Conservation (phyloP, 169 alveolate genomes). For the Plasmodium knowlesi region DNA sequence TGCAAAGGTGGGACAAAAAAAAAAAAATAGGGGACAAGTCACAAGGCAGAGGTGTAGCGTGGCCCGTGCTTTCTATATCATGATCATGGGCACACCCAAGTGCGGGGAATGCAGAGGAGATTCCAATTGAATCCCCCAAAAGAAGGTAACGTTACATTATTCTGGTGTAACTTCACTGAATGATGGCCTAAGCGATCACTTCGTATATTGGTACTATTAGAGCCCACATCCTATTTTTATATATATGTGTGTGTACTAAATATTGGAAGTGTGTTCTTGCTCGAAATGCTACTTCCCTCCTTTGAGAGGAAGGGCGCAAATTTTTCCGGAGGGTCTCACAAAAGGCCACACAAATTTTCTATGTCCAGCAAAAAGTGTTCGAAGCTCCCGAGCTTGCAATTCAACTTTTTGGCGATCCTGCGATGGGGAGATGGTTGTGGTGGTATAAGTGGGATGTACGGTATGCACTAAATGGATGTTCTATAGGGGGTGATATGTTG, state of each 20-base stretch:
- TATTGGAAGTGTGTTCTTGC: neutral
- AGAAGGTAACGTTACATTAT: neutral
- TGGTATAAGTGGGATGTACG: neutral
- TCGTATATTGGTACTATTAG: neutral
- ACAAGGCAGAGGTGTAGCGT: neutral
- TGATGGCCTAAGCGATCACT: neutral
- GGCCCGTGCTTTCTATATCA: neutral
- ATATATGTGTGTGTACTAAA: neutral
- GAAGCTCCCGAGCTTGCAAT: slow-evolving; percentile 64
- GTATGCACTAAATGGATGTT: neutral
- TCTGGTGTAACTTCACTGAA: neutral
- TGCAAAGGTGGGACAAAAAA: neutral
- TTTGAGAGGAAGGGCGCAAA: neutral
- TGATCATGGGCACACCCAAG: neutral
- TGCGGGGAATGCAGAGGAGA: neutral
- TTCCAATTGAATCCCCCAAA: neutral
- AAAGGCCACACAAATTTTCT: slow-evolving; percentile 55
- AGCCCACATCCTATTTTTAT: neutral
- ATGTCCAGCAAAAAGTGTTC: slow-evolving; percentile 45
- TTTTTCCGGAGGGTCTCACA: neutral
- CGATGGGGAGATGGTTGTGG: neutral
- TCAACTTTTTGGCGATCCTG: slow-evolving; percentile 58
- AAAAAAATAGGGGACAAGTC: neutral
- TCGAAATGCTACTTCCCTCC: neutral
- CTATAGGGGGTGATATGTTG: neutral